Conservation (phyloP, 805 yeast genomes). For the Komagataella pastoris region DNA sequence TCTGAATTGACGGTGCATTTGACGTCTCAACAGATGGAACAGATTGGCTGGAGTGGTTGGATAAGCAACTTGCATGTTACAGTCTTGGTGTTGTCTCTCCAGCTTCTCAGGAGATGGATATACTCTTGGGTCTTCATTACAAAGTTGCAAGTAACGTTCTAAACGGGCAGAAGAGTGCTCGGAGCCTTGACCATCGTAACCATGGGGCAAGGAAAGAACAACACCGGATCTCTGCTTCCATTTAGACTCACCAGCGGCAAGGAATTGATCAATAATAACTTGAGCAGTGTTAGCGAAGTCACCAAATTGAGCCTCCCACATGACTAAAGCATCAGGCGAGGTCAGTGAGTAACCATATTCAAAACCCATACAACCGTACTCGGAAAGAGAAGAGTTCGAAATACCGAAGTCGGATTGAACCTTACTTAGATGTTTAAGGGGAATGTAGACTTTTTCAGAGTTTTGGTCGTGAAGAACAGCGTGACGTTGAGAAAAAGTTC, state of each 20-base stretch:
- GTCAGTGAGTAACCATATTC: conserved; percentile 98
- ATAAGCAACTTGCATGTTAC: conserved; percentile 95
- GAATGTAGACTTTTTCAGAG: conserved; percentile 71
- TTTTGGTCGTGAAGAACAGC: conserved; percentile 95
- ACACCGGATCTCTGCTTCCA: conserved; percentile 99
- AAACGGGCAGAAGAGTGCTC: conserved; percentile 98
- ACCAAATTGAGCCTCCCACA: conserved; percentile 99
- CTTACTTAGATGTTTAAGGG: conserved; percentile 67
- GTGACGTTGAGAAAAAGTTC: conserved; percentile 99
- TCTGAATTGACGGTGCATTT: conserved; percentile 98
- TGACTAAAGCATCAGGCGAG: conserved; percentile 91
- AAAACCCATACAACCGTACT: conserved; percentile 98
- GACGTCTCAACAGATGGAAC: conserved; percentile 96
- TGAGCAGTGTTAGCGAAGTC: conserved; percentile 99
- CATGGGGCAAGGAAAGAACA: conserved; percentile 93
- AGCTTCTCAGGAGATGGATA: conserved; percentile 87
- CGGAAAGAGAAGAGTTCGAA: conserved; percentile 91
- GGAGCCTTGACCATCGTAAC: conserved; percentile 99
- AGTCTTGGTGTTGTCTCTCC: conserved; percentile 96
- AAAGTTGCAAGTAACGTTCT: conserved; percentile 90
- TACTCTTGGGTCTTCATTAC: conserved; percentile 89
- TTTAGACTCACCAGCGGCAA: conserved; percentile 93
- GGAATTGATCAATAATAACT: conserved; percentile 92
- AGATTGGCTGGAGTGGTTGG: conserved; percentile 96
- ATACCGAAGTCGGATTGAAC: conserved; percentile 80